Evolutionary conservation across 2,329 filamentous ascomycete genomes (phyloP).

Genomic region (Pseudocercospora cruenta): DNA sequence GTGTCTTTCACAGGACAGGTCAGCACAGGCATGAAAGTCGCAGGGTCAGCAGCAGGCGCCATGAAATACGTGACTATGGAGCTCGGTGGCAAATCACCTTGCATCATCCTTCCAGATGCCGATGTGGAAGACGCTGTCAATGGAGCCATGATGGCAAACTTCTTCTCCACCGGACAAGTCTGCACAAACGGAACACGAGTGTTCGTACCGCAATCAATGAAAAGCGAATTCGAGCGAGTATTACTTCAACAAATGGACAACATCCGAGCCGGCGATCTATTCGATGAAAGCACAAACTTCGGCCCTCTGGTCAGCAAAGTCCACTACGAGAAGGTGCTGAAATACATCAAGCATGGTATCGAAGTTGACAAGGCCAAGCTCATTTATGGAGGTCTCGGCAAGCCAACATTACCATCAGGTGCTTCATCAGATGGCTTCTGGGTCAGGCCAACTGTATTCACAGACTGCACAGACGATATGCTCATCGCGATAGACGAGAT

Average conservation of each 20-base stretch:
- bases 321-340: conserved; percentile 77
- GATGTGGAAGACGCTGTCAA: conserved; percentile 80
- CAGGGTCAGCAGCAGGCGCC: conserved; percentile 70
- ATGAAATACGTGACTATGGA: conserved; percentile 96
- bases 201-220: conserved; percentile 71
- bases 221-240: conserved; percentile 68
- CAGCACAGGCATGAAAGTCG: conserved; percentile 79
- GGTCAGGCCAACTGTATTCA: conserved; percentile 83
- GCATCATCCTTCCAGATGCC: conserved; percentile 79
- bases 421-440: conserved; percentile 70
- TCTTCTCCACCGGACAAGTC: conserved; percentile 87
- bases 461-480: conserved; percentile 83
- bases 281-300: conserved; percentile 75
- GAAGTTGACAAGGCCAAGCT: conserved; percentile 73
- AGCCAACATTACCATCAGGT: conserved; percentile 54
- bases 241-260: conserved; percentile 71
- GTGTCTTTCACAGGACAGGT: conserved; percentile 91
- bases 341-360: conserved; percentile 76
- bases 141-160: conserved; percentile 91
- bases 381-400: conserved; percentile 70
- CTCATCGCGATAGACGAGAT: conserved; percentile 80
- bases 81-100: conserved; percentile 82
- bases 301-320: conserved; percentile 76
- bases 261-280: conserved; percentile 72
- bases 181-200: conserved; percentile 92